These are phyloP conservation scores for Chrysopogon serrulatus DNA, from an alignment of 176 grass and related monocot species.

Conservation along the genomic window DNA sequence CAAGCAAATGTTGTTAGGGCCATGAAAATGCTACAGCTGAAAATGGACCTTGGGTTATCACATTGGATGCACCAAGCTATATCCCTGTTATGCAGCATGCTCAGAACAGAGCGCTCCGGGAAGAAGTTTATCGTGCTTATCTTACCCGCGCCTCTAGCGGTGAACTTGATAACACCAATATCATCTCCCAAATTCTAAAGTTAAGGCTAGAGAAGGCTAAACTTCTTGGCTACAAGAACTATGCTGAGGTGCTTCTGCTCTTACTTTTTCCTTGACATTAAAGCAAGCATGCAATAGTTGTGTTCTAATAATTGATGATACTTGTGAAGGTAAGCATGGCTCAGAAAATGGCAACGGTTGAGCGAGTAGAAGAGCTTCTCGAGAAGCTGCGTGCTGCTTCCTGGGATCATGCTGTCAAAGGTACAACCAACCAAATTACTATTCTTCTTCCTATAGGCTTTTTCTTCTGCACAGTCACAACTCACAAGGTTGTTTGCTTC, in stretches of 20 bases:
- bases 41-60: slow-evolving; percentile 92
- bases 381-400: slow-evolving; percentile 94
- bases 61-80: slow-evolving; percentile 87
- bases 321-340: slow-evolving; percentile 77
- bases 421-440: slow-evolving; percentile 17
- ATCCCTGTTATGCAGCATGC: slow-evolving; percentile 95
- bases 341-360: slow-evolving; percentile 92
- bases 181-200: slow-evolving; percentile 77
- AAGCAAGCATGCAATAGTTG: background rate
- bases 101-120: slow-evolving; percentile 69
- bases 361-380: slow-evolving; percentile 82
- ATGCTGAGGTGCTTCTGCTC: slow-evolving; percentile 57
- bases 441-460: background rate
- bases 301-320: slow-evolving; percentile 17
- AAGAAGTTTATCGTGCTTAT: slow-evolving; percentile 90
- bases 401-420: slow-evolving; percentile 91
- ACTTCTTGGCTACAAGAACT: slow-evolving; percentile 94
- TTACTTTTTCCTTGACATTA: background rate
- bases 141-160: slow-evolving; percentile 72
- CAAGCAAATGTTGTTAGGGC: slow-evolving; percentile 42
- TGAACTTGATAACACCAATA: slow-evolving; percentile 86
- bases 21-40: slow-evolving; percentile 92
- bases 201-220: slow-evolving; percentile 87
- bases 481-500: background rate
- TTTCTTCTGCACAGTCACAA: background rate